Percentiles rank a stretch among this genome's conserved stretches.
phyloP scores from a whole-genome alignment of 106 monocot genomes.

The Phalaenopsis aphrodite region DNA sequence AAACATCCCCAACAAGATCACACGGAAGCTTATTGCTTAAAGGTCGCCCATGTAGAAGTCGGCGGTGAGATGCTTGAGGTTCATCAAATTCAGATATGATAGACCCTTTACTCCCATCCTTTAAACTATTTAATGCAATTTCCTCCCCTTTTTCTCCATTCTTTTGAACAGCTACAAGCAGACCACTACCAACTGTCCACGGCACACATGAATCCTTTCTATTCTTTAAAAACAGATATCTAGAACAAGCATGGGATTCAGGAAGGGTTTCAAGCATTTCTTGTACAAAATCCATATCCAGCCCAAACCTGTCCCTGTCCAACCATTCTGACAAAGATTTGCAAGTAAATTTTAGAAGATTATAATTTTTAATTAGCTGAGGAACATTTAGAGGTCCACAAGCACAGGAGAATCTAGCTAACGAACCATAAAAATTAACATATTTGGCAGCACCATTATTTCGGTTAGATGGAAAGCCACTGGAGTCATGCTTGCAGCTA shows the following conservation, averaged over 20 bases:
- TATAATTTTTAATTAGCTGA: constrained; percentile 26
- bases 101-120: constrained; percentile 12
- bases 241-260: constrained; percentile 46
- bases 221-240: constrained; percentile 50
- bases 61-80: not conserved
- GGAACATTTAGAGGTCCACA: constrained; percentile 29
- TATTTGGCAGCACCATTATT: constrained; percentile 7
- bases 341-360: constrained; percentile 51
- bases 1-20: constrained; percentile 77
- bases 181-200: constrained; percentile 67
- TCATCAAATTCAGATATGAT: constrained; percentile 17
- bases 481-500: constrained; percentile 44
- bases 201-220: constrained; percentile 36
- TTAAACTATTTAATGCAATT: constrained; percentile 25
- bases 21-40: constrained; percentile 64
- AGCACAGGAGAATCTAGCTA: constrained; percentile 56
- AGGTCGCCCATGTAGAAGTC: constrained; percentile 51
- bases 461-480: not conserved
- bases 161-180: constrained; percentile 34
- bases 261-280: constrained; percentile 85
- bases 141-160: constrained; percentile 24
- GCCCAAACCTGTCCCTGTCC: constrained; percentile 82
- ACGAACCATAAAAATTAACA: constrained; percentile 14
- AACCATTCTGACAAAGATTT: constrained; percentile 58
- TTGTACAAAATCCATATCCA: constrained; percentile 77